Evolutionary conservation across 2,329 filamentous ascomycete genomes (phyloP), one percentile per base, ranked within the genome.

Genomic region (Macroventuria anomochaeta): DNA sequence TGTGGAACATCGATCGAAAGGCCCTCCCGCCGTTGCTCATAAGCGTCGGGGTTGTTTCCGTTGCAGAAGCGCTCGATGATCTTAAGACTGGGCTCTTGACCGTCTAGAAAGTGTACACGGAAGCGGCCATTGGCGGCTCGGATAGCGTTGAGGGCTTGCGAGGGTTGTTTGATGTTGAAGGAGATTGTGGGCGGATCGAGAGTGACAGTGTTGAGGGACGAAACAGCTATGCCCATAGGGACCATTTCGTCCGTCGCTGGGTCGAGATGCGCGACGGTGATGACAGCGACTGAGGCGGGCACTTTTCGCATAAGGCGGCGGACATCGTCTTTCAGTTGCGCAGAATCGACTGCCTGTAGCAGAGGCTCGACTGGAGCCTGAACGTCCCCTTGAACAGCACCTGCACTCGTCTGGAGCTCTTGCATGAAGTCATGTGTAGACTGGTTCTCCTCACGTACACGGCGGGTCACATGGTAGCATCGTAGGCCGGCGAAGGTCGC

Each of bases 201-300:
- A 0, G 83, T 80, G 12, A 87, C 82, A 3, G 83, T 84, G 55
- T 75, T 85, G 70, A 88, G 81, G 1, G 84, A 87, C 3, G 85
- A 87, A 26, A 87, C 81, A 7, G 83, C 85, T 61, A 85, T 83
- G 34, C 69, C 72, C 48, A 72, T 62, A 3, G 69, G 64, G 6
- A 66, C 57, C 31, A 49, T 43, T 25, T 46, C n/a, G 2, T 58
- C 15, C 17, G 49, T 51, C 33, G 56, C 43, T 7, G 60, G 51
- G 23, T 67, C 62, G 26, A 47, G 26, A 25, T 56, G 53, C 13
- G 58, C 49, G 7, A 74, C 66, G 1, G 83, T 85, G 49, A 86
- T 77, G 29, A 86, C 75, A 37, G 82, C 82, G 42, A 85, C 82
- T 1, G 84, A 81, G 67, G 84, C 80, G 1, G 82, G 81, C 5